Percentiles rank a stretch among this genome's conserved stretches.
Evolutionary conservation across 192 early-diverging fungal species (phyloP).

Genomic region (Phycomyces nitens): DNA sequence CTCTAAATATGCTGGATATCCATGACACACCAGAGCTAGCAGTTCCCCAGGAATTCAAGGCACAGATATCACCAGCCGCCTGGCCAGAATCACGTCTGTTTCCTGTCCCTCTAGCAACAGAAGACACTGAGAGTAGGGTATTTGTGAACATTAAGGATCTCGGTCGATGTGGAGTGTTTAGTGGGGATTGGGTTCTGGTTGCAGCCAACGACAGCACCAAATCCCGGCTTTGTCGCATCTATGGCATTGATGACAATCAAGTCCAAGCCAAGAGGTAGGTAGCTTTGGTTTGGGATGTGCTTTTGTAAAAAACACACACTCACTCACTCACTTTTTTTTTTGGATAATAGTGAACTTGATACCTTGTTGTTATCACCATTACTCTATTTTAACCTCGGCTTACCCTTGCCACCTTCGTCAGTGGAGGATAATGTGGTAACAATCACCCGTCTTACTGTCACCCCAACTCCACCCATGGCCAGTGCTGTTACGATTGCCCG

Average conservation of each 20-base stretch:
- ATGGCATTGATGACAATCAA: slow-evolving; percentile 33
- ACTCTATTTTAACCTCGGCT: slow-evolving; percentile 57
- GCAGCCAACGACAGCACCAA: slow-evolving; percentile 34
- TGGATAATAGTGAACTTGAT: background rate
- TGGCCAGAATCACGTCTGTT: slow-evolving; percentile 42
- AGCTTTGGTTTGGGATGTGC: background rate
- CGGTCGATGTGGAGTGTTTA: slow-evolving; percentile 50
- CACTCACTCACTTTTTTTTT: slow-evolving; percentile 1
- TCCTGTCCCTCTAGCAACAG: slow-evolving; percentile 40
- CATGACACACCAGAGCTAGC: slow-evolving; percentile 2
- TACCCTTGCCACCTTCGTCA: slow-evolving; percentile 33
- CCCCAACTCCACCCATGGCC: slow-evolving; percentile 43
- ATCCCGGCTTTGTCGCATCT: slow-evolving; percentile 35
- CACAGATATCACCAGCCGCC: slow-evolving; percentile 32
- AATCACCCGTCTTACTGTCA: slow-evolving; percentile 19
- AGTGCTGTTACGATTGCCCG: slow-evolving; percentile 60
- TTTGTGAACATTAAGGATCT: slow-evolving; percentile 49
- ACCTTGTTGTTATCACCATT: slow-evolving; percentile 43
- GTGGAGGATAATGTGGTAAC: slow-evolving; percentile 10
- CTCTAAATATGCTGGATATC: background rate
- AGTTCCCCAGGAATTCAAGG: slow-evolving; percentile 27
- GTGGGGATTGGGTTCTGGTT: slow-evolving; percentile 58
- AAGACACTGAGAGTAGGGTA: slow-evolving; percentile 51
- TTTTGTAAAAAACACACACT: background rate
- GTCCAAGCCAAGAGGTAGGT: background rate